Conservation (phyloP, 2,329 filamentous ascomycete genomes). For the Saccharata proteae region DNA sequence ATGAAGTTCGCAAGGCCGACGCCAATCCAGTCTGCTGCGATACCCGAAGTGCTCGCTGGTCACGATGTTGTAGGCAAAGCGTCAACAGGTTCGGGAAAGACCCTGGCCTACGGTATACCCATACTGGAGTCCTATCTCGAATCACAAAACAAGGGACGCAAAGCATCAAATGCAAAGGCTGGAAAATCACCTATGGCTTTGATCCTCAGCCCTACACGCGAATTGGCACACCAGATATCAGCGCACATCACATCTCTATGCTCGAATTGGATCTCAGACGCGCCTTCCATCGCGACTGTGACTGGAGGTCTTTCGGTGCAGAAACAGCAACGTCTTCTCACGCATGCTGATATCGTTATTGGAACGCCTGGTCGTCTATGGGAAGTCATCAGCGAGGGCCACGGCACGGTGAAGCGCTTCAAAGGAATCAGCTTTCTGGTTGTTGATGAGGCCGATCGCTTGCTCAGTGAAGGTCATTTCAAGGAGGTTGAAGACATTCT, state of each 20-base stretch:
- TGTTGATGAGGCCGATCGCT: constrained; percentile 84
- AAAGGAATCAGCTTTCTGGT: constrained; percentile 70
- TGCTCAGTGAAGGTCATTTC: constrained; percentile 88
- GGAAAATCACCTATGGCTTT: constrained; percentile 49
- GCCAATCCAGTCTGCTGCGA: constrained; percentile 63
- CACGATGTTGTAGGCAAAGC: constrained; percentile 94
- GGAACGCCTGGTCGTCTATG: constrained; percentile 86
- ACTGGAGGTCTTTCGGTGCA: constrained; percentile 89
- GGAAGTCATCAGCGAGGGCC: constrained; percentile 77
- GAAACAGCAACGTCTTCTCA: constrained; percentile 80
- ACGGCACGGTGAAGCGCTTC: constrained; percentile 56
- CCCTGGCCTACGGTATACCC: constrained; percentile 84
- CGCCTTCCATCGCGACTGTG: constrained; percentile 61
- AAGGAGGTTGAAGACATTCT: constrained; percentile 88
- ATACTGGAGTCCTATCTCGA: constrained; percentile 74
- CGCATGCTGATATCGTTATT: constrained; percentile 81
- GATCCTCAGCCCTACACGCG: constrained; percentile 81
- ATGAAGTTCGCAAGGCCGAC: constrained; percentile 75
- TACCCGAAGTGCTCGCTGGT: constrained; percentile 70
- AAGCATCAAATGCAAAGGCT: constrained; percentile 15
- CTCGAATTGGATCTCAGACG: constrained; percentile 48
- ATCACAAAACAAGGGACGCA: constrained; percentile 12
- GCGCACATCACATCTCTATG: constrained; percentile 71
- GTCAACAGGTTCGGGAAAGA: constrained; percentile 92
- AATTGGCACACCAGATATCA: constrained; percentile 83